Evolutionary conservation across 2,329 filamentous ascomycete species (phyloP).

Genomic region (Diaporthe citrichinensis): DNA sequence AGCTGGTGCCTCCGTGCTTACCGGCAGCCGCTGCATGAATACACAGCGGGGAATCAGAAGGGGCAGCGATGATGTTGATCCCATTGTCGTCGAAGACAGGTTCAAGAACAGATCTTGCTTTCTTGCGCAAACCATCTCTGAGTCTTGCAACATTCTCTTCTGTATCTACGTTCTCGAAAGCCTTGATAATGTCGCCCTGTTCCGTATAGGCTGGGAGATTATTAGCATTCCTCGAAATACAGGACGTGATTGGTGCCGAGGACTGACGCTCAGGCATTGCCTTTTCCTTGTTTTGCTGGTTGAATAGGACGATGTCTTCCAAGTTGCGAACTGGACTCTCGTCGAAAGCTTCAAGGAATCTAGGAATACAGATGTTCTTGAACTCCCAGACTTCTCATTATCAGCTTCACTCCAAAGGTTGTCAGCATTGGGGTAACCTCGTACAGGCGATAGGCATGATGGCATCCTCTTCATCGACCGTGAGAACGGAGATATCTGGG

Average conservation of each 20-base stretch:
- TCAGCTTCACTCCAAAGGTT: background rate
- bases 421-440: background rate
- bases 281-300: background rate
- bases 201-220: background rate
- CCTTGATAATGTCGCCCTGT: constrained; percentile 6
- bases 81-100: background rate
- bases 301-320: constrained; percentile 8
- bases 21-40: constrained; percentile 16
- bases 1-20: background rate
- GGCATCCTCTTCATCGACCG: background rate
- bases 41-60: background rate
- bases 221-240: background rate
- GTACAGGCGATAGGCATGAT: constrained; percentile 6
- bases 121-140: background rate
- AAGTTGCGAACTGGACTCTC: constrained; percentile 4
- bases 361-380: constrained; percentile 14
- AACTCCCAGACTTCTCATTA: constrained; percentile 8
- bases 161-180: background rate
- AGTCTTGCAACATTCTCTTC: background rate
- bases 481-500: background rate
- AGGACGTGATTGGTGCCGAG: too few relatives aligned
- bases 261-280: constrained; percentile 10
- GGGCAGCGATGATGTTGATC: constrained; percentile 5
- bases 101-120: background rate
- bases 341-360: background rate